Percentiles rank a stretch among this genome's conserved stretches.
Evolutionary conservation across 345 rosid genomes (phyloP).

Genomic region (Gossypium ekmanianum): DNA sequence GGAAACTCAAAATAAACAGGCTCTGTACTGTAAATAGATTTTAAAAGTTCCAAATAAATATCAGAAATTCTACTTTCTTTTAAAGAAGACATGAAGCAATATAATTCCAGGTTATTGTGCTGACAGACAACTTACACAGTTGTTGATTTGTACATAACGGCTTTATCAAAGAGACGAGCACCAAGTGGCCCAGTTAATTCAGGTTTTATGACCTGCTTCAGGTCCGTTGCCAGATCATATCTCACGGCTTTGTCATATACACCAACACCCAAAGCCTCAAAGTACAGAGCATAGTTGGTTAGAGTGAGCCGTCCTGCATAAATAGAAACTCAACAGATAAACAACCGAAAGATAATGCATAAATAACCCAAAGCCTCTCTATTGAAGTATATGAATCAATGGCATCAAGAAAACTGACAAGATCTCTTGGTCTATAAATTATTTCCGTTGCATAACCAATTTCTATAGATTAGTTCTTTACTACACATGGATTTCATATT

Average conservation of each 20-base stretch:
- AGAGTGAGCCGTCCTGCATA: slow-evolving; percentile 78
- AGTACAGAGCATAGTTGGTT: slow-evolving; percentile 76
- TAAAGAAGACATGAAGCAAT: slow-evolving; percentile 5
- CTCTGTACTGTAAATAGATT: slow-evolving; percentile 47
- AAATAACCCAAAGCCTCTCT: background rate
- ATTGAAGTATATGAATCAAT: slow-evolving; percentile 11
- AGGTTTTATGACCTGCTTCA: slow-evolving; percentile 85
- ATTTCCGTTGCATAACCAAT: background rate
- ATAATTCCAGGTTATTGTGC: slow-evolving; percentile 16
- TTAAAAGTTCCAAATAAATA: slow-evolving; percentile 14
- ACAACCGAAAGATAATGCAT: background rate
- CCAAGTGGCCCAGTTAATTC: slow-evolving; percentile 94
- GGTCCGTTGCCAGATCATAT: slow-evolving; percentile 72
- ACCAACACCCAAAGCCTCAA: slow-evolving; percentile 87
- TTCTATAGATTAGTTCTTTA: background rate
- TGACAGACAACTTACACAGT: slow-evolving; percentile 50
- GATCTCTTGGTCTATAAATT: background rate
- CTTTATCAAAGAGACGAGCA: slow-evolving; percentile 94
- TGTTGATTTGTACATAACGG: slow-evolving; percentile 86
- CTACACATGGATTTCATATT: background rate
- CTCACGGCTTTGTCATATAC: slow-evolving; percentile 64
- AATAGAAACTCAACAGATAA: slow-evolving; percentile 26
- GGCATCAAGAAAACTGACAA: slow-evolving; percentile 4
- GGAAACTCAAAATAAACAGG: slow-evolving; percentile 87
- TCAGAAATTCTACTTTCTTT: background rate